These are phyloP conservation scores for Chaetomium tenue DNA, from an alignment of 495 filamentous ascomycete genomes.

Conservation along the genomic window DNA sequence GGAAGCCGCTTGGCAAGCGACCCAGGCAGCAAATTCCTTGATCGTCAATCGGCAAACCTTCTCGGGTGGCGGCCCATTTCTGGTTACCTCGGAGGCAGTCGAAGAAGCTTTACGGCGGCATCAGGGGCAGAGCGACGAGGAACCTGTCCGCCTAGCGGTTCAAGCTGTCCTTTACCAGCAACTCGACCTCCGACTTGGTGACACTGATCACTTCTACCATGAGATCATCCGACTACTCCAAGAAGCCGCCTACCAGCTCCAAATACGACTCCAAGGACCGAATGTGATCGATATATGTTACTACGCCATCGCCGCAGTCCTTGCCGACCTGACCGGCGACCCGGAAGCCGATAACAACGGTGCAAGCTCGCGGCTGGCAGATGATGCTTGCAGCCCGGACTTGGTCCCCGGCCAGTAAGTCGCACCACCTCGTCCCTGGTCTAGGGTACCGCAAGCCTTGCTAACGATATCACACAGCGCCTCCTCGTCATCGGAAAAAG, in stretches of 20 bases:
- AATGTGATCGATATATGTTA: slow-evolving; percentile 18
- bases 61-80: background rate
- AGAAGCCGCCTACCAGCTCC: slow-evolving; percentile 30
- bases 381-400: background rate
- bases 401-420: background rate
- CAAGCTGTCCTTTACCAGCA: slow-evolving; percentile 18
- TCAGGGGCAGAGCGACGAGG: background rate
- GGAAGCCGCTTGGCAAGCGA: slow-evolving; percentile 16
- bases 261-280: slow-evolving; percentile 15
- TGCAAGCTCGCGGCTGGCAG: background rate
- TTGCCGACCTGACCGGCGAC: slow-evolving; percentile 3
- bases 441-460: background rate
- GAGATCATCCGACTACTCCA: slow-evolving; percentile 12
- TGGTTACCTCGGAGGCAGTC: slow-evolving; percentile 14
- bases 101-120: background rate
- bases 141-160: slow-evolving; percentile 16
- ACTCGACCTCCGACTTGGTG: slow-evolving; percentile 7
- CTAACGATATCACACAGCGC: background rate
- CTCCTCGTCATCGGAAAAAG: slow-evolving; percentile 8
- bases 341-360: background rate
- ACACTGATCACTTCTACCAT: background rate
- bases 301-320: slow-evolving; percentile 17
- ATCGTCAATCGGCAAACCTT: background rate
- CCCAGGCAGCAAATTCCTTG: slow-evolving; percentile 1
- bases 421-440: background rate